Conservation (phyloP, 495 filamentous ascomycete genomes). For the Penicillium ucsense region DNA sequence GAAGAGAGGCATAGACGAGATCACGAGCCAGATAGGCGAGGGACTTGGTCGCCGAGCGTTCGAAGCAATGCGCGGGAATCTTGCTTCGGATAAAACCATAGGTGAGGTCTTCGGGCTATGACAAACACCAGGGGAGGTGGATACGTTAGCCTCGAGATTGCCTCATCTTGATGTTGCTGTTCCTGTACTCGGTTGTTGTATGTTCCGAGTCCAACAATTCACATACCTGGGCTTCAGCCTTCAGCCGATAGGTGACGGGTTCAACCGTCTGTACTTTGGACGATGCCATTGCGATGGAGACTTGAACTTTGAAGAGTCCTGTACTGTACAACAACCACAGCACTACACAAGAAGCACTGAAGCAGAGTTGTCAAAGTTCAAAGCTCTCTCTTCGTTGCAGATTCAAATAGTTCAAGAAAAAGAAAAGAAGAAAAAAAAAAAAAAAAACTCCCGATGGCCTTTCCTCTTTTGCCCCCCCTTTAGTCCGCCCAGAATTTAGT, state of each 20-base stretch:
- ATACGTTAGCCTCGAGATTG: no score
- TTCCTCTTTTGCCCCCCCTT: no score
- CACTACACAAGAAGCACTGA: no score
- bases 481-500: no score
- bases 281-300: slow-evolving; percentile 3
- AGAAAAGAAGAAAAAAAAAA: neutral
- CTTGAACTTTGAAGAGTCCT: neutral
- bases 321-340: no score
- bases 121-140: no score
- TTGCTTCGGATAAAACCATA: slow-evolving; percentile 11
- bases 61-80: slow-evolving; percentile 20
- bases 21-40: slow-evolving; percentile 1
- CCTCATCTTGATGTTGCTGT: no score
- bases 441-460: slow-evolving; percentile 5
- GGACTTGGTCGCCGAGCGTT: slow-evolving; percentile 11
- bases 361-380: no score
- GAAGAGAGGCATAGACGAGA: slow-evolving; percentile 12
- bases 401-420: no score
- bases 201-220: no score
- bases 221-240: slow-evolving; percentile 8
- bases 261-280: slow-evolving; percentile 7
- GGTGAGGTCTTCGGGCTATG: slow-evolving; percentile 7
- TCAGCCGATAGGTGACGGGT: slow-evolving; percentile 10
- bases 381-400: no score
- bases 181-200: no score